phyloP scores from a whole-genome alignment of 2,329 filamentous ascomycete species.

The Exophiala phaeomuriformis region DNA sequence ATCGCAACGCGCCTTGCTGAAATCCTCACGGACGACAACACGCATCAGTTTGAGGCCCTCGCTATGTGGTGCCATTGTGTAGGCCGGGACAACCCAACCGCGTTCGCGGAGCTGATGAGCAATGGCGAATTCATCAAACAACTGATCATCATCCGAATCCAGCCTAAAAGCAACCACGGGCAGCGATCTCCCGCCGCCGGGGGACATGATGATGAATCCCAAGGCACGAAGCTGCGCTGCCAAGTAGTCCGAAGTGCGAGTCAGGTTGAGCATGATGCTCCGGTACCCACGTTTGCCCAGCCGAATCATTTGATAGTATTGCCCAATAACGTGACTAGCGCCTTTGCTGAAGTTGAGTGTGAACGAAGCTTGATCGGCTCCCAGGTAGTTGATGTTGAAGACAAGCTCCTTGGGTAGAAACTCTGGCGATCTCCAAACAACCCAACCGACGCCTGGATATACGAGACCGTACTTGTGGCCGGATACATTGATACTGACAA shows the following conservation, averaged over 20 bases:
- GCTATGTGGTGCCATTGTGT: constrained; percentile 91
- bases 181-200: constrained; percentile 67
- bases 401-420: constrained; percentile 84
- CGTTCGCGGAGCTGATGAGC: constrained; percentile 80
- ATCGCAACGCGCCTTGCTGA: constrained; percentile 74
- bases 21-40: constrained; percentile 86
- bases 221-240: constrained; percentile 62
- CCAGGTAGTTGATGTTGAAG: constrained; percentile 99
- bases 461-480: constrained; percentile 78
- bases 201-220: constrained; percentile 82
- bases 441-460: constrained; percentile 92
- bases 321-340: constrained; percentile 86
- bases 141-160: constrained; percentile 47
- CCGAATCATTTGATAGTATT: constrained; percentile 96
- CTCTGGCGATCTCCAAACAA: constrained; percentile 77
- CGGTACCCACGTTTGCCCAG: constrained; percentile 89
- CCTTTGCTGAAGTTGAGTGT: constrained; percentile 97
- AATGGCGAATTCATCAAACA: constrained; percentile 67
- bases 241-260: constrained; percentile 81
- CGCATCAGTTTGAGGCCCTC: constrained; percentile 81
- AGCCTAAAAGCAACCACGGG: constrained; percentile 88
- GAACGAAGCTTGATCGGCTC: constrained; percentile 89
- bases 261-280: constrained; percentile 90
- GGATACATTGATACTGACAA: constrained; percentile 88
- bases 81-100: constrained; percentile 90